Conservation (phyloP, 306 rosid genomes). For the Bauhinia variegata region DNA sequence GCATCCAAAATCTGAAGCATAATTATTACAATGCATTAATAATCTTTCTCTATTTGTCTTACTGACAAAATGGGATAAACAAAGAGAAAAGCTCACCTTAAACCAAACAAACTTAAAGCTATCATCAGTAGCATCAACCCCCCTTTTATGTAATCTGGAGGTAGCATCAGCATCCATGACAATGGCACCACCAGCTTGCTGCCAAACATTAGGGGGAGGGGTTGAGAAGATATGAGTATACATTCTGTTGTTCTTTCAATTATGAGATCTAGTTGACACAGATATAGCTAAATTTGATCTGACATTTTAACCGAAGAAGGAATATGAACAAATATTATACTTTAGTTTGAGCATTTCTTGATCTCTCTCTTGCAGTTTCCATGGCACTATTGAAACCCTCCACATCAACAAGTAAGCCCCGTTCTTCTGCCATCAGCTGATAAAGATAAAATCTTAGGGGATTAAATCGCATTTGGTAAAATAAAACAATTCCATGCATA, state of each 20-base stretch:
- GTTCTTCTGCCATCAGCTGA: slow-evolving; percentile 98
- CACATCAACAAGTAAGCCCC: slow-evolving; percentile 76
- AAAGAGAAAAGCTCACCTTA: slow-evolving; percentile 51
- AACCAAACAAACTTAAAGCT: slow-evolving; percentile 78
- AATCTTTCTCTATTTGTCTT: background rate
- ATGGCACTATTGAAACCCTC: slow-evolving; percentile 75
- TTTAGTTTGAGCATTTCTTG: slow-evolving; percentile 92
- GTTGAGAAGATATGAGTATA: slow-evolving; percentile 6
- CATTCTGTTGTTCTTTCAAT: background rate
- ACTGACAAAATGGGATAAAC: background rate
- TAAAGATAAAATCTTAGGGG: slow-evolving; percentile 31
- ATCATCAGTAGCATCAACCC: slow-evolving; percentile 78
- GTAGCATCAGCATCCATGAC: slow-evolving; percentile 95
- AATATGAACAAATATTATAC: slow-evolving; percentile 43
- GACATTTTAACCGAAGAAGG: background rate
- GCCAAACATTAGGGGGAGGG: slow-evolving; percentile 33
- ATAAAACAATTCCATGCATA: slow-evolving; percentile 20
- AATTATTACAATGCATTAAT: too few relatives aligned
- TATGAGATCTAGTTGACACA: background rate
- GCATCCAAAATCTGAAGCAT: too few relatives aligned
- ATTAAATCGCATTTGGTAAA: slow-evolving; percentile 3
- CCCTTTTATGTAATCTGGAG: slow-evolving; percentile 71
- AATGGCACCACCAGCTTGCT: slow-evolving; percentile 95
- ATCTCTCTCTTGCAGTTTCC: slow-evolving; percentile 95
- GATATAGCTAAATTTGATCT: background rate